These are phyloP conservation scores for Lactarius tabidus DNA, from an alignment of 768 basidiomycete species.

Conservation along the genomic window DNA sequence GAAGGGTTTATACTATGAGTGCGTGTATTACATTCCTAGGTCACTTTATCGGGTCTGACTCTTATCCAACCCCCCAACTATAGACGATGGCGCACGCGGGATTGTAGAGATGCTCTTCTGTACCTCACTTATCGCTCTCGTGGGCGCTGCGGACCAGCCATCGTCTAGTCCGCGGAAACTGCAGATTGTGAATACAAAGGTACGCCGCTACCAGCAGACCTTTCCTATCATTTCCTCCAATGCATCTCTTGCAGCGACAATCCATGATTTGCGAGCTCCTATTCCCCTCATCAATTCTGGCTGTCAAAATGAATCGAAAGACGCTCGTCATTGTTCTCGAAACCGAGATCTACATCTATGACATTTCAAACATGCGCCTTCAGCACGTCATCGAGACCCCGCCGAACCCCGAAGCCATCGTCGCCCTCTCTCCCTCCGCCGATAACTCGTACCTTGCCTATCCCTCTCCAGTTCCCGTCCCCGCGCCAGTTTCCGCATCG, in stretches of 20 bases:
- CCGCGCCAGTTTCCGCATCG: slow-evolving; percentile 47
- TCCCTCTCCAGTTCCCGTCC: slow-evolving; percentile 88
- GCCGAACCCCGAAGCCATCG: slow-evolving; percentile 93
- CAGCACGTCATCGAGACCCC: slow-evolving; percentile 97
- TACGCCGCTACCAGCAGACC: slow-evolving; percentile 32
- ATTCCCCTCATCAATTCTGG: slow-evolving; percentile 93
- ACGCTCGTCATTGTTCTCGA: slow-evolving; percentile 95
- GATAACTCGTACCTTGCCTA: slow-evolving; percentile 95
- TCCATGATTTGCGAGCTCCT: slow-evolving; percentile 98
- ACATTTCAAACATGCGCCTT: slow-evolving; percentile 97
- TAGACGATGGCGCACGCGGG: slow-evolving; percentile 90
- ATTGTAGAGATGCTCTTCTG: slow-evolving; percentile 99
- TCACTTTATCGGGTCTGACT: background rate
- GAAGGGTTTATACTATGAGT: slow-evolving; percentile 94
- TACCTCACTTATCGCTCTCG: slow-evolving; percentile 94
- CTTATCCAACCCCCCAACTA: background rate
- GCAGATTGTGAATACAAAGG: slow-evolving; percentile 99
- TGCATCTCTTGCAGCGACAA: slow-evolving; percentile 49
- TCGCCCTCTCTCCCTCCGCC: slow-evolving; percentile 89
- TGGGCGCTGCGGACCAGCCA: slow-evolving; percentile 92
- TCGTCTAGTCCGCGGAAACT: slow-evolving; percentile 87
- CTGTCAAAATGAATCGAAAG: slow-evolving; percentile 98
- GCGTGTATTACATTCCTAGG: slow-evolving; percentile 35
- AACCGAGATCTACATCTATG: slow-evolving; percentile 98
- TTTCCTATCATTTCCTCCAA: background rate